These are phyloP conservation scores for Aureobasidium subglaciale DNA, from an alignment of 2,329 filamentous ascomycete species.

Conservation along the genomic window DNA sequence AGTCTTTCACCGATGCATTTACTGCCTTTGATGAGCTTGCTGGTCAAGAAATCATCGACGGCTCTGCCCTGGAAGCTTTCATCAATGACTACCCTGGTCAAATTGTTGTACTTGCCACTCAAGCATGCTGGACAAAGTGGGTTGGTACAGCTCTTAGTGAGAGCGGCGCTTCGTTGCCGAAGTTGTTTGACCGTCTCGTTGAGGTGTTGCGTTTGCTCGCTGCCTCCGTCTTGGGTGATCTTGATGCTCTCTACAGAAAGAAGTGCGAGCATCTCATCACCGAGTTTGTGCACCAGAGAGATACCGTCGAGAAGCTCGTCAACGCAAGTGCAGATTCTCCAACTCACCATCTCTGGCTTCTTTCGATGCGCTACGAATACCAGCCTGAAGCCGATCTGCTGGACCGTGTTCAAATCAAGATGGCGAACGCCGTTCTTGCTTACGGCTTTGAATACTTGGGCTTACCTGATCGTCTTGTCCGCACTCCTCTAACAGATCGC, in stretches of 20 bases:
- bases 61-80: constrained; percentile 66
- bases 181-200: constrained; percentile 74
- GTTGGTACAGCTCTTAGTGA: constrained; percentile 70
- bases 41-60: constrained; percentile 61
- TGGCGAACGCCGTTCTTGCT: constrained; percentile 91
- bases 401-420: constrained; percentile 80
- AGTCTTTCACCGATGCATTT: constrained; percentile 80
- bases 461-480: constrained; percentile 89
- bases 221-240: constrained; percentile 79
- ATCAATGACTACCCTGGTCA: constrained; percentile 83
- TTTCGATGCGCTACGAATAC: constrained; percentile 97
- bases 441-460: constrained; percentile 98
- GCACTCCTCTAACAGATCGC: constrained; percentile 92
- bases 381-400: constrained; percentile 70
- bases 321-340: constrained; percentile 65
- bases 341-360: constrained; percentile 82
- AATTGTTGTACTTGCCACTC: constrained; percentile 88
- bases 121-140: constrained; percentile 85
- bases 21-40: constrained; percentile 76
- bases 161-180: constrained; percentile 61
- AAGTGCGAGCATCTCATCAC: constrained; percentile 99
- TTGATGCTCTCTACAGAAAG: constrained; percentile 80
- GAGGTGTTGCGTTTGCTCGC: constrained; percentile 80
- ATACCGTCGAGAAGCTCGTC: constrained; percentile 81
- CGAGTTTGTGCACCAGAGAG: constrained; percentile 95